Percentiles rank a stretch among this genome's conserved stretches.
Evolutionary conservation across 2,329 filamentous ascomycete genomes (phyloP).

Genomic region (Pleurostoma richardsiae): DNA sequence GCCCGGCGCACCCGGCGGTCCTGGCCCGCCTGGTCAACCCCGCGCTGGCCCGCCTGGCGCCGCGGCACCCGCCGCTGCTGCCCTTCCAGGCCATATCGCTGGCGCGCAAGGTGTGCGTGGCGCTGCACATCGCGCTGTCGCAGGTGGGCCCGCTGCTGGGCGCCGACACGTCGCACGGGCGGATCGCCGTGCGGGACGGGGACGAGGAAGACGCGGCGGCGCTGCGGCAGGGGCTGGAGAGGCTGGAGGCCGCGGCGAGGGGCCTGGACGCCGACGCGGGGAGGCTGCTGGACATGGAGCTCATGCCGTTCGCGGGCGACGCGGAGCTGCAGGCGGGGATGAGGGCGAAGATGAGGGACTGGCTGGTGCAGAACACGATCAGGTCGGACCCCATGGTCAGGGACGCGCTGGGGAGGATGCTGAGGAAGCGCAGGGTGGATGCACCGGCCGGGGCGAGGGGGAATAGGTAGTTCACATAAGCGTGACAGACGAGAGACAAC

Average conservation of each 20-base stretch:
- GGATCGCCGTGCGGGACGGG: constrained; percentile 18
- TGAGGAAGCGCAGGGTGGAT: constrained; percentile 57
- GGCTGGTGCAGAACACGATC: constrained; percentile 83
- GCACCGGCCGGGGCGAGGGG: constrained; percentile 58
- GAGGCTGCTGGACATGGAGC: constrained; percentile 69
- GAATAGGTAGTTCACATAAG: constrained; percentile 26
- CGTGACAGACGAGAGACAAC: no score
- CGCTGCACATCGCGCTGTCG: constrained; percentile 75
- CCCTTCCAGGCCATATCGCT: constrained; percentile 81
- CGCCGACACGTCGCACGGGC: constrained; percentile 28
- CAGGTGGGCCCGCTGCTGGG: constrained; percentile 69
- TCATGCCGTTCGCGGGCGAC: constrained; percentile 77
- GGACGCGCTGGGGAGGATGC: constrained; percentile 66
- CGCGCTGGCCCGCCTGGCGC: constrained; percentile 27
- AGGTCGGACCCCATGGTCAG: constrained; percentile 75
- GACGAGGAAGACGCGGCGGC: constrained; percentile 45
- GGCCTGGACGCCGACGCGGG: constrained; percentile 64
- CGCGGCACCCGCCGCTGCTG: constrained; percentile 58
- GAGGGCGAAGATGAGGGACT: constrained; percentile 72
- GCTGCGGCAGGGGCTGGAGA: constrained; percentile 53
- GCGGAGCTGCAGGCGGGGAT: constrained; percentile 57
- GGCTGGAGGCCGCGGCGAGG: constrained; percentile 56
- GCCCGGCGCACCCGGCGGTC: constrained; percentile 44
- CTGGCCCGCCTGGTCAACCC: constrained; percentile 38
- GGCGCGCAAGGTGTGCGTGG: constrained; percentile 70